These are phyloP conservation scores for Penicillium samsonianum DNA, from an alignment of 495 filamentous ascomycete genomes.

Conservation along the genomic window DNA sequence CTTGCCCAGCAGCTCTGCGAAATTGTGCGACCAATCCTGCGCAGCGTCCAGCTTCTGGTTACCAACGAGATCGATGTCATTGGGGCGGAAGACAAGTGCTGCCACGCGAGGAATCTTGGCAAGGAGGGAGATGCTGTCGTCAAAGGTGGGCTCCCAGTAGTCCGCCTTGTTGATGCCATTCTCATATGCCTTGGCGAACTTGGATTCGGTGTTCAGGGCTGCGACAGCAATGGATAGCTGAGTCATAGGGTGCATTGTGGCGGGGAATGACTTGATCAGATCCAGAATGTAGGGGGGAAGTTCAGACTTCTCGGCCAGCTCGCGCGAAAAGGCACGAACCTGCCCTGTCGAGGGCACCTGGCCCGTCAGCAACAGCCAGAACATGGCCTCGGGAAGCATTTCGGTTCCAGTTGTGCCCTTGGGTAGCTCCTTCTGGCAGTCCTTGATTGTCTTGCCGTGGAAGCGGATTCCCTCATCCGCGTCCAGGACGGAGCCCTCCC, in stretches of 20 bases:
- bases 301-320: constrained; percentile 81
- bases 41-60: constrained; percentile 46
- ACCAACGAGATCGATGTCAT: constrained; percentile 67
- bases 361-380: constrained; percentile 96
- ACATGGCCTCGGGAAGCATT: constrained; percentile 99
- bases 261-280: constrained; percentile 89
- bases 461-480: constrained; percentile 97
- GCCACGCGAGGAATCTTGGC: constrained; percentile 97
- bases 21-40: constrained; percentile 98
- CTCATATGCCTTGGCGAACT: constrained; percentile 91
- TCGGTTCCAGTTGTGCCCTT: constrained; percentile 94
- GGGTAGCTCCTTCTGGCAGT: constrained; percentile 90
- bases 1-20: constrained; percentile 94
- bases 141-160: constrained; percentile 98
- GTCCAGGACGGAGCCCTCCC: constrained; percentile 97
- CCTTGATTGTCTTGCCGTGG: constrained; percentile 96
- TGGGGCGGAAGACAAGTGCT: constrained; percentile 93
- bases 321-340: constrained; percentile 75
- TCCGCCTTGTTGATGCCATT: constrained; percentile 86
- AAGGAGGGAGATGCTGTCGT: constrained; percentile 89
- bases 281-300: constrained; percentile 84
- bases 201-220: constrained; percentile 86
- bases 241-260: constrained; percentile 93
- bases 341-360: constrained; percentile 82
- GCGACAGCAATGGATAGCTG: constrained; percentile 94